Evolutionary conservation across 108 stramenopile genomes (phyloP).

Genomic region (Aurantiochytrium sp.): DNA sequence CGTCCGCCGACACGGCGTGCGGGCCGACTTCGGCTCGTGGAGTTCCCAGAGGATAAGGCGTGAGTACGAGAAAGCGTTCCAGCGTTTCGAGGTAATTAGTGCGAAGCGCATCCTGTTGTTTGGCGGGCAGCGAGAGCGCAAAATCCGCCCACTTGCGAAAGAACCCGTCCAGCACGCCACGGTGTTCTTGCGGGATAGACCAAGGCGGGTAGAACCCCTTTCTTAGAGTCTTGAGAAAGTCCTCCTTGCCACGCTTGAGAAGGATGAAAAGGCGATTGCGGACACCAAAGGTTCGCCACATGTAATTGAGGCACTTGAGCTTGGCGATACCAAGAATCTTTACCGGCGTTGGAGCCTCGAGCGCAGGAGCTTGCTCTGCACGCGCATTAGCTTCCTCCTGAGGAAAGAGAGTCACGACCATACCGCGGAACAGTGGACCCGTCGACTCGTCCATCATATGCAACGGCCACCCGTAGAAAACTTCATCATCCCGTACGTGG

Average conservation of each 20-base stretch:
- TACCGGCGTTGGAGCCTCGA: neutral
- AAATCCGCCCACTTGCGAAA: neutral
- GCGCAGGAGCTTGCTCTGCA: neutral
- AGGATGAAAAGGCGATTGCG: neutral
- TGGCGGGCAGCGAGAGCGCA: neutral
- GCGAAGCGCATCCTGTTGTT: neutral
- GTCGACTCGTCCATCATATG: slow-evolving; percentile 1
- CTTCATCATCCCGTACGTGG: neutral
- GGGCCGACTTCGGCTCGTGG: neutral
- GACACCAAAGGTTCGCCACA: neutral
- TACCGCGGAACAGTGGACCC: neutral
- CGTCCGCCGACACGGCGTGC: neutral
- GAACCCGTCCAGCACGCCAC: neutral
- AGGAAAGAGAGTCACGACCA: neutral
- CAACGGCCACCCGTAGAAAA: neutral
- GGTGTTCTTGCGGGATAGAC: neutral
- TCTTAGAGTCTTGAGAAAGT: neutral
- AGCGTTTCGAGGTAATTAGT: neutral
- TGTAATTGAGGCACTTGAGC: slow-evolving; percentile 18
- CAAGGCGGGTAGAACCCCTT: slow-evolving; percentile 11
- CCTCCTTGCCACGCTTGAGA: neutral
- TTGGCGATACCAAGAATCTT: neutral
- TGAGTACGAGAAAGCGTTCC: neutral
- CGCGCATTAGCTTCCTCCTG: neutral
- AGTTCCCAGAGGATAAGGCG: neutral